Evolutionary conservation across 352 stramenopile genomes (phyloP).

Genomic region (Pythium grandisporangium): DNA sequence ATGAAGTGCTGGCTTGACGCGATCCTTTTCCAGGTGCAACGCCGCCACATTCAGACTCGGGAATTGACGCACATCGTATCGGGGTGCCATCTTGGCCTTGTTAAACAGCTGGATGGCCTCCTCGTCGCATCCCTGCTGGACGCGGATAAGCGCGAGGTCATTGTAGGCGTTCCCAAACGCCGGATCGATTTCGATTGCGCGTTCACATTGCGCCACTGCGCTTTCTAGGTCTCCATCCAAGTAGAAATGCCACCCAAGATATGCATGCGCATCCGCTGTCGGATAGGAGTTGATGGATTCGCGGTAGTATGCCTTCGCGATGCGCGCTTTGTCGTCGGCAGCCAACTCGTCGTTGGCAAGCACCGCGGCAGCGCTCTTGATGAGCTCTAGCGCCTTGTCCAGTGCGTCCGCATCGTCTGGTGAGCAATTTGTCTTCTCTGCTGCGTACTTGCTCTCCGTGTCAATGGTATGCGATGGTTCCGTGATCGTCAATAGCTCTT

Average conservation of each 20-base stretch:
- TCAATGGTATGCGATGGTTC: constrained; percentile 15
- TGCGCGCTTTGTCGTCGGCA: constrained; percentile 32
- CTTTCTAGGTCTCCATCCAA: constrained; percentile 44
- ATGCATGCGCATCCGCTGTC: constrained; percentile 60
- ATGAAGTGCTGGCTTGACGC: constrained; percentile 50
- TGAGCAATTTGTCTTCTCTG: constrained; percentile 20
- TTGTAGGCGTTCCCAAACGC: constrained; percentile 68
- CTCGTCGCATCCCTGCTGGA: constrained; percentile 43
- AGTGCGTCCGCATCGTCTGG: constrained; percentile 20
- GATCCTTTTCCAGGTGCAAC: constrained; percentile 52
- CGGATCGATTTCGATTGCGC: constrained; percentile 58
- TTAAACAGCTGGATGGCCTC: constrained; percentile 49
- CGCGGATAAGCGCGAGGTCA: constrained; percentile 52
- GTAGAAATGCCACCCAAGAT: constrained; percentile 60
- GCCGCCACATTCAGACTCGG: constrained; percentile 55
- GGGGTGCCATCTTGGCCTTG: constrained; percentile 45
- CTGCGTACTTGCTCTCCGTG: constrained; percentile 46
- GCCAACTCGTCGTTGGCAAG: constrained; percentile 30
- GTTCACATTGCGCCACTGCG: constrained; percentile 41
- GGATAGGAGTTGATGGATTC: constrained; percentile 58
- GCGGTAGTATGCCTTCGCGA: constrained; percentile 57
- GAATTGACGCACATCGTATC: constrained; percentile 64
- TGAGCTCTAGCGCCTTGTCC: constrained; percentile 37
- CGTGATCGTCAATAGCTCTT: constrained; percentile 26
- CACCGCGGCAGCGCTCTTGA: constrained; percentile 35